Percentiles rank a stretch among this genome's conserved stretches.
Evolutionary conservation across 1,284 basidiomycete genomes (phyloP).

Genomic region (Coniferiporia weirii): DNA sequence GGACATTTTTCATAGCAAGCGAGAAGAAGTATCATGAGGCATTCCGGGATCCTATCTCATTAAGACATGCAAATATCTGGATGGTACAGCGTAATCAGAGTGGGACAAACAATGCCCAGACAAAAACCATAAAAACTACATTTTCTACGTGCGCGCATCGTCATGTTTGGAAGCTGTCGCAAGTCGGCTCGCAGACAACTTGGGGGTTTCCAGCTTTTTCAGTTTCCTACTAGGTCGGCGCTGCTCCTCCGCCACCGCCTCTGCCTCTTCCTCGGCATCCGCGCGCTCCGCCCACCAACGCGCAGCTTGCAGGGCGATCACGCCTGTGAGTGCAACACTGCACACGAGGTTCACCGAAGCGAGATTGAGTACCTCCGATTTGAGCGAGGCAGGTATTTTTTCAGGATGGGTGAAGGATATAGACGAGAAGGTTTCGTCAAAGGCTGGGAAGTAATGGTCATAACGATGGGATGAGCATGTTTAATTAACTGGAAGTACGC

Average conservation of each 20-base stretch:
- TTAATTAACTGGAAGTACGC: slow-evolving; percentile 9
- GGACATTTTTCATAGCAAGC: background rate
- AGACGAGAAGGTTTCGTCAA: slow-evolving; percentile 50
- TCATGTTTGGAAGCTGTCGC: slow-evolving; percentile 15
- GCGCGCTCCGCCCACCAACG: slow-evolving; percentile 75
- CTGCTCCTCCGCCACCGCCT: slow-evolving; percentile 8
- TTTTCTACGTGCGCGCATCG: background rate
- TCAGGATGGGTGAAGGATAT: slow-evolving; percentile 32
- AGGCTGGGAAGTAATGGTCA: slow-evolving; percentile 32
- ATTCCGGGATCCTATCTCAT: background rate
- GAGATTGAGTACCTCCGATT: slow-evolving; percentile 60
- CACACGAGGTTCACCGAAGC: slow-evolving; percentile 78
- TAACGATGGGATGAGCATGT: slow-evolving; percentile 12
- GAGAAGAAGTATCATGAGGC: background rate
- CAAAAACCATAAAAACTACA: background rate
- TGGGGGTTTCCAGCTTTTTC: slow-evolving; percentile 8
- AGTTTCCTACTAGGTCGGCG: slow-evolving; percentile 6
- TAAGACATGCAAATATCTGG: background rate
- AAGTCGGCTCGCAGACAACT: slow-evolving; percentile 20
- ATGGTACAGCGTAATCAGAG: background rate
- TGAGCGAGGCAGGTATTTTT: slow-evolving; percentile 48
- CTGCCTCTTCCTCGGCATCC: slow-evolving; percentile 34
- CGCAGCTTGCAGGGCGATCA: slow-evolving; percentile 71
- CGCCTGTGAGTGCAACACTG: slow-evolving; percentile 76
- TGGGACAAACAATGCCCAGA: background rate